Base-by-base conservation (phyloP, 768 basidiomycete species). In the Rhodotorula paludigena region DNA sequence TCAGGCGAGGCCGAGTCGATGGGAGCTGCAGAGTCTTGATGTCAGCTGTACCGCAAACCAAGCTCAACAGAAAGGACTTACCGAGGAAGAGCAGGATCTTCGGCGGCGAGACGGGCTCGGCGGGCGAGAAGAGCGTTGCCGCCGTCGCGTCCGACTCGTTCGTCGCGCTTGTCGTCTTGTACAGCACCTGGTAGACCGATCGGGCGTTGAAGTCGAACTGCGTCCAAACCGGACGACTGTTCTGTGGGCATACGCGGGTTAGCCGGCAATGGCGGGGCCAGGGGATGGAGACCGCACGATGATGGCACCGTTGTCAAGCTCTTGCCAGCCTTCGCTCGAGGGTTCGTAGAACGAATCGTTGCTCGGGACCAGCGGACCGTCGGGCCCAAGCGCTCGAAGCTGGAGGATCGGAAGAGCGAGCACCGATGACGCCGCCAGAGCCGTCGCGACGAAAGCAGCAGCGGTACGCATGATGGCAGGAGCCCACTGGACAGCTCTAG, bases 1-100 rank as follows among this genome's bases (percentile, higher is more conserved):
- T 55, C 38, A 12, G n/a, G 54, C 33, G 33, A n/a, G 38, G 54
- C 54, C 25, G 54, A 21, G 54, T 55, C 54, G 38, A 55, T 55
- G 12, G 54, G 54, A 7, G 54, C 54, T 38, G 54, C 25, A 15
- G 30, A 12, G 6, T 9, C 11, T 2, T 35, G 18, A 7, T 3
- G 52, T 25, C 33, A 51, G 30, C 49, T 6, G 30, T 16, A 32
- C 11, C 4, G 35, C 10, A 10, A 16, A 21, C 5, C 10, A 20
- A 35, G 33, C 7, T 5, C 7, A 36, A 33, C 5, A 21, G 33
- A 53, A 28, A n/a, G 33, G 32, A 15, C 52, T 16, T 35, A 53
- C 52, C 33, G 21, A 53, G 21, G 38, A 55, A 38, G n/a, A 55
- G 36, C 36, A 39, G 39, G 38, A 55, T 15, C 5, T 38, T 36